A percentile compares a stretch with the other conserved stretches of the same genome.
Evolutionary conservation across 2,329 filamentous ascomycete genomes (phyloP).

Genomic region (Macrophomina tecta): DNA sequence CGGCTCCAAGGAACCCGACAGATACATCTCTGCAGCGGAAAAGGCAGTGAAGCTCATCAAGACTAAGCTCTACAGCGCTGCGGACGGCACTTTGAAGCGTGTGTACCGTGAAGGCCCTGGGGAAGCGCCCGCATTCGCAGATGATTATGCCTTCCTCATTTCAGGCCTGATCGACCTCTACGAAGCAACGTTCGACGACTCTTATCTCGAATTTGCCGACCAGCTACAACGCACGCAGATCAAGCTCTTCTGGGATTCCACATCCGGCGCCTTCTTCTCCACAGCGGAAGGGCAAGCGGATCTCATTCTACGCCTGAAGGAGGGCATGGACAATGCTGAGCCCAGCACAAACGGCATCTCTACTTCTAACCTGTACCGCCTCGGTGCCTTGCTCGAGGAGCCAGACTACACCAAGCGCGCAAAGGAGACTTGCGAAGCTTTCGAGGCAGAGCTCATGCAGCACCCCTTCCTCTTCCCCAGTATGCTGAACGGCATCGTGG

Average conservation of each 20-base stretch:
- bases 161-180: slow-evolving; percentile 84
- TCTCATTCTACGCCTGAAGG: slow-evolving; percentile 85
- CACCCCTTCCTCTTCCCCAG: slow-evolving; percentile 91
- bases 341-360: slow-evolving; percentile 89
- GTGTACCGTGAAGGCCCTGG: slow-evolving; percentile 74
- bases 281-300: slow-evolving; percentile 68
- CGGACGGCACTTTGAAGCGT: slow-evolving; percentile 69
- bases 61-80: slow-evolving; percentile 72
- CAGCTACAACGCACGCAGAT: slow-evolving; percentile 80
- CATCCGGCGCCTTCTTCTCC: slow-evolving; percentile 71
- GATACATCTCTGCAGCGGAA: slow-evolving; percentile 70
- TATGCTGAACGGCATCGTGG: slow-evolving; percentile 77
- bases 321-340: slow-evolving; percentile 91
- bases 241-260: slow-evolving; percentile 75
- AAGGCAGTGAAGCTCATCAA: slow-evolving; percentile 75
- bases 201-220: slow-evolving; percentile 80
- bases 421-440: slow-evolving; percentile 77
- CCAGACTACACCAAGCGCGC: slow-evolving; percentile 69
- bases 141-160: slow-evolving; percentile 92
- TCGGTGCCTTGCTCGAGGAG: slow-evolving; percentile 73
- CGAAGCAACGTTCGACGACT: slow-evolving; percentile 77
- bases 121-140: slow-evolving; percentile 77
- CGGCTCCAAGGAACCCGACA: slow-evolving; percentile 61
- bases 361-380: slow-evolving; percentile 84
- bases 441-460: slow-evolving; percentile 89